phyloP scores from a whole-genome alignment of 768 basidiomycete species.

The Hortiboletus campestris region DNA sequence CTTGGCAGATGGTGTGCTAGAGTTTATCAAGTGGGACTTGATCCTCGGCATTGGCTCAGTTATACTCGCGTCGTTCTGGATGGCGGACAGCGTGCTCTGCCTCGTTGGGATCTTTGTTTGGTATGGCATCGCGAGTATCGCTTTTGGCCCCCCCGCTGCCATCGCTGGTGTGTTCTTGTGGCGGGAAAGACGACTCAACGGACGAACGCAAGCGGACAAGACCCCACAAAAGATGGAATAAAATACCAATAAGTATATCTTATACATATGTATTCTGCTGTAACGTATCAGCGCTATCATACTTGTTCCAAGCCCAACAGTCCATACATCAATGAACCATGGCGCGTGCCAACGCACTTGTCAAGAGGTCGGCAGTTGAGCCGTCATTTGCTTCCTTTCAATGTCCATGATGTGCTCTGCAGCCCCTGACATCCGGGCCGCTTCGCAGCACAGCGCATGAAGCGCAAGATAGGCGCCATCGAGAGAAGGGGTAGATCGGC shows the following conservation, averaged over 20 bases:
- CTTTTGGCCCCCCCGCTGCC: slow-evolving; percentile 53
- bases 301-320: too few relatives aligned
- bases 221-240: neutral
- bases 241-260: neutral
- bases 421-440: neutral
- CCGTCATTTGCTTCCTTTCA: neutral
- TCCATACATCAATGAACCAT: too few relatives aligned
- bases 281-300: too few relatives aligned
- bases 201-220: neutral
- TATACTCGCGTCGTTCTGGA: slow-evolving; percentile 50
- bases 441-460: neutral
- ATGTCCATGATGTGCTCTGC: neutral
- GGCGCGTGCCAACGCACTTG: too few relatives aligned
- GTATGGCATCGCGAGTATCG: slow-evolving; percentile 40
- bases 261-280: too few relatives aligned
- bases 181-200: slow-evolving; percentile 41
- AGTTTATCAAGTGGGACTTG: slow-evolving; percentile 55
- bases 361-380: too few relatives aligned
- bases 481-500: neutral
- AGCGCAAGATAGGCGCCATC: neutral
- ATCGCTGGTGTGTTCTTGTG: slow-evolving; percentile 47
- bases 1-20: slow-evolving; percentile 17
- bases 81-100: slow-evolving; percentile 35
- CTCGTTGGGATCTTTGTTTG: slow-evolving; percentile 39
- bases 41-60: slow-evolving; percentile 39